Conservation (phyloP, 352 stramenopile species). For the Hyaloperonospora brassicae region DNA sequence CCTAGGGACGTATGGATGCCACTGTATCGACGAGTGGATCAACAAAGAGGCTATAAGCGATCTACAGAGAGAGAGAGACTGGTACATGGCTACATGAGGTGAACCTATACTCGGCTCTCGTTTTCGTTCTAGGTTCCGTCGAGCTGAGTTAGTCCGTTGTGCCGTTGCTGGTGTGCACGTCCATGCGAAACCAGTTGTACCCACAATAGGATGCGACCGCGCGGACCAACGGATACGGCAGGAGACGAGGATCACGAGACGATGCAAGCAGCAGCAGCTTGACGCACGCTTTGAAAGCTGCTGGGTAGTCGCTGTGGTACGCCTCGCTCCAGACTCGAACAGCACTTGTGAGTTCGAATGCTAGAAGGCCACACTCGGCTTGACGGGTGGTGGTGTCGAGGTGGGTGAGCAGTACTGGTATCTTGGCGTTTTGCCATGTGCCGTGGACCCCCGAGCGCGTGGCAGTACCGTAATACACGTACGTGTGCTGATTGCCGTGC, state of each 20-base stretch:
- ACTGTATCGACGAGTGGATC: too few species aligned
- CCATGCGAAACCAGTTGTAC: slow-evolving; percentile 36
- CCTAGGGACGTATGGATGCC: too few species aligned
- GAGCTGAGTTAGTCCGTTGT: background rate
- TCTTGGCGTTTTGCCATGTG: slow-evolving; percentile 44
- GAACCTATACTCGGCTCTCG: too few species aligned
- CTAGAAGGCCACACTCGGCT: slow-evolving; percentile 33
- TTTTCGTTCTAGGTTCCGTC: too few species aligned
- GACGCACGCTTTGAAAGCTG: slow-evolving; percentile 30
- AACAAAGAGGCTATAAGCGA: too few species aligned
- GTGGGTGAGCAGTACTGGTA: slow-evolving; percentile 14
- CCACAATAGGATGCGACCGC: slow-evolving; percentile 35
- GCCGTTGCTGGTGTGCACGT: slow-evolving; percentile 8
- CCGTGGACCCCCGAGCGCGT: slow-evolving; percentile 33
- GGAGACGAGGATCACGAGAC: slow-evolving; percentile 12
- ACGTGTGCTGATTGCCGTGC: slow-evolving; percentile 41
- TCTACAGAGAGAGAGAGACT: too few species aligned
- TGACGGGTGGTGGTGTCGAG: slow-evolving; percentile 16
- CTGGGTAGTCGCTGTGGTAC: slow-evolving; percentile 36
- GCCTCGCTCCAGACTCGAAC: slow-evolving; percentile 33
- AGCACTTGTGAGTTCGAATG: slow-evolving; percentile 27
- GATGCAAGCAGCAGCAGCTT: slow-evolving; percentile 33
- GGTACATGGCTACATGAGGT: too few species aligned
- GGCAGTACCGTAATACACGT: slow-evolving; percentile 42
- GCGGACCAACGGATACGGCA: slow-evolving; percentile 37